Evolutionary conservation across 345 rosid species (phyloP).

Genomic region (Linum trigynum): DNA sequence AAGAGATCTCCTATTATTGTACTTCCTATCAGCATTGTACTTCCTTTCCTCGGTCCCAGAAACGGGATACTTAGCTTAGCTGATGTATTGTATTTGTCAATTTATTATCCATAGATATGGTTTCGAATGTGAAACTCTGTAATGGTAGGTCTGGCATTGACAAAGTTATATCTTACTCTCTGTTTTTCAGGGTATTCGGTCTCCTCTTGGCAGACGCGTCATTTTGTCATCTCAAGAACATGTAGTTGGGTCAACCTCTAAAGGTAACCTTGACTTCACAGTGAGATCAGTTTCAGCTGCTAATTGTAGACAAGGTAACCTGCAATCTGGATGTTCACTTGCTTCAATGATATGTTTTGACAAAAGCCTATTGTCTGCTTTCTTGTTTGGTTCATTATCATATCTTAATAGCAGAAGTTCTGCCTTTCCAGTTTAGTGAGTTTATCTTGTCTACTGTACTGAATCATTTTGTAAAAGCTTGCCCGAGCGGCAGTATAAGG

Average conservation of each 20-base stretch:
- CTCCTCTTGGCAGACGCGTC: background rate
- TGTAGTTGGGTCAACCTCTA: background rate
- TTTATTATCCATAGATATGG: background rate
- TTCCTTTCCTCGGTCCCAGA: background rate
- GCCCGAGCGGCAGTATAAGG: background rate
- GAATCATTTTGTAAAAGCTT: background rate
- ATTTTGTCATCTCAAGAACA: background rate
- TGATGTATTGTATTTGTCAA: background rate
- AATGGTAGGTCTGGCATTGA: background rate
- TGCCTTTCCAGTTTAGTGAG: background rate
- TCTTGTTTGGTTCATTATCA: background rate
- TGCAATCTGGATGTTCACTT: background rate
- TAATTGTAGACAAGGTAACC: background rate
- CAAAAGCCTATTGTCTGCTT: background rate
- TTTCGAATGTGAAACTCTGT: background rate
- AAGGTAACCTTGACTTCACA: background rate
- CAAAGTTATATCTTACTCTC: background rate
- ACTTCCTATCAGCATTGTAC: background rate
- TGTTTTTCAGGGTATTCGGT: background rate
- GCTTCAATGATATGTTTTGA: background rate
- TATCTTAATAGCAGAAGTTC: background rate
- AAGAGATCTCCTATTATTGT: background rate
- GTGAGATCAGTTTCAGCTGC: background rate
- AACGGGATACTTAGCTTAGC: background rate
- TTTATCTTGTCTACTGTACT: background rate